Base-by-base conservation (phyloP, 2,329 filamentous ascomycete species). In the Phialocephala sp. region DNA sequence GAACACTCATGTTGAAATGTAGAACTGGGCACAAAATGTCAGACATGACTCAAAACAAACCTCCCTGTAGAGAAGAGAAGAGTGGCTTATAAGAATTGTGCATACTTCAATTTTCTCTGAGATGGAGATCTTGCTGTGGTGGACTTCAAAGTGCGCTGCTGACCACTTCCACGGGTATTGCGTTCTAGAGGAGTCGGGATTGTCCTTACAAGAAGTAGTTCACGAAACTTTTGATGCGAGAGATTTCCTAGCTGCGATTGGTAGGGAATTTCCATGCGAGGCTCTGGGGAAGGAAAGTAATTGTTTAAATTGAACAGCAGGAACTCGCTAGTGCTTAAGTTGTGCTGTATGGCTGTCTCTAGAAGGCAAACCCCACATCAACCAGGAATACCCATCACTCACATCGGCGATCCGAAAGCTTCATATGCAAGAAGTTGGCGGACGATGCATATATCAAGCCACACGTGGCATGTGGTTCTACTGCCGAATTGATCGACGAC, bases 1-100 rank as follows among this genome's bases (percentile, higher is more conserved):
- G 66, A 55, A 68, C 54, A 54, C 47, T 58, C 66, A 68, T 66
- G 24, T 62, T 37, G 54, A 59, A 52, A 24, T 39, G 32, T n/a
- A 35, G 15, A 27, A 52, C n/a, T 32, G 59, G 43, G 27, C 18
- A 60, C 20, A 60, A 9, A 24, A 57, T 20, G n/a, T 57, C 55
- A 37, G 55, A 57, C 55, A 57, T 57, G 55, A 24, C 39, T 20
- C 18, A 50, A 18, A 35, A 27, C 20, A 35, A 35, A 8, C 12
- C 11, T 27, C 11, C 1, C 4, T n/a, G 1, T 22, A 22, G 32
- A 39, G 32, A 39, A n/a, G n/a, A 15, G n/a, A n/a, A 20, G 32
- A 4, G 35, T n/a, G 20, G 15, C 27, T 39, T 57, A 14, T 20
- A 24, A 24, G 18, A 39, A 57, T 6, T 39, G 18, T 39, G 20